A percentile compares a stretch with the other conserved stretches of the same genome.
Conservation (phyloP, 2,329 filamentous ascomycete species). For the Microdochium paspali region DNA sequence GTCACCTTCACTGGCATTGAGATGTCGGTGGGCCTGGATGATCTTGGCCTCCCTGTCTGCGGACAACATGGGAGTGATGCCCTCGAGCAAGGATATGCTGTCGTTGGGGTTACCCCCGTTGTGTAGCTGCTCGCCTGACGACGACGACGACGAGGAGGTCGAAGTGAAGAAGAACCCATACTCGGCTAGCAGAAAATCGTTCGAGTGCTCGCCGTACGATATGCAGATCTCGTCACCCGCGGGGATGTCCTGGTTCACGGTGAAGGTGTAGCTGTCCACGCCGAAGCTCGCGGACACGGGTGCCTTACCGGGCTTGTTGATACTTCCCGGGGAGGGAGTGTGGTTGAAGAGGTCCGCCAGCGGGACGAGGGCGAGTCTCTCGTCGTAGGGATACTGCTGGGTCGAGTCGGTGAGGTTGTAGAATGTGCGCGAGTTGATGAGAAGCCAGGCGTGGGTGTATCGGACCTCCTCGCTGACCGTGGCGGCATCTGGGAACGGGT, state of each 20-base stretch:
- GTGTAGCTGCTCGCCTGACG: background rate
- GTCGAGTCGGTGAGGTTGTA: background rate
- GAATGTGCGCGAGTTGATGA: background rate
- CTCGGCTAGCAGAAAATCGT: conserved; percentile 64
- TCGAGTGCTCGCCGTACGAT: conserved; percentile 60
- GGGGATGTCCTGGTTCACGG: conserved; percentile 37
- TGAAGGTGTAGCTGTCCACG: conserved; percentile 42
- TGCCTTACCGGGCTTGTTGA: background rate
- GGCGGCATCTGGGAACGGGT: background rate
- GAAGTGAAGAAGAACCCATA: conserved; percentile 42
- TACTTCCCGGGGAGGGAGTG: conserved; percentile 34
- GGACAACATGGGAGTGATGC: background rate
- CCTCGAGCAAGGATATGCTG: background rate
- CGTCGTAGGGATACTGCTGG: background rate
- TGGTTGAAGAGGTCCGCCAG: conserved; percentile 25
- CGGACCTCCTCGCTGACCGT: background rate
- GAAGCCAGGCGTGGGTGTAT: background rate
- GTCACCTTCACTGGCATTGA: background rate
- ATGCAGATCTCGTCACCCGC: conserved; percentile 57
- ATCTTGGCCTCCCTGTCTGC: background rate
- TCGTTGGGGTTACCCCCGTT: background rate
- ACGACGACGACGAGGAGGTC: too few relatives aligned
- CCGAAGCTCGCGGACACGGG: conserved; percentile 33
- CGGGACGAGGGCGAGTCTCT: background rate
- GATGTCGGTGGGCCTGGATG: background rate